Percentiles rank a stretch among this genome's conserved stretches.
Evolutionary conservation across 495 filamentous ascomycete species (phyloP).

Genomic region (Aspergillus mulundensis): DNA sequence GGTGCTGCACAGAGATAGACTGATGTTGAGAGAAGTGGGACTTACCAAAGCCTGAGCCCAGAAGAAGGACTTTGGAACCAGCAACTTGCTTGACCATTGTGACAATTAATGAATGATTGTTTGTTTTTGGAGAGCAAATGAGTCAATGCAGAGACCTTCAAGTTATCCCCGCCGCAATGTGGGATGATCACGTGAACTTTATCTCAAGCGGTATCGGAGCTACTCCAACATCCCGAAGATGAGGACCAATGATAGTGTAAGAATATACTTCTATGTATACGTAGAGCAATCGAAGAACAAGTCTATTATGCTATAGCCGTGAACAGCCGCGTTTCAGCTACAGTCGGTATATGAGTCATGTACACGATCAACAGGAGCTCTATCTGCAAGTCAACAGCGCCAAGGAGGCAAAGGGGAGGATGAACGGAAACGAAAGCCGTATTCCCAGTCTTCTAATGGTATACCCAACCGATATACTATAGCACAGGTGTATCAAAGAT

Average conservation of each 20-base stretch:
- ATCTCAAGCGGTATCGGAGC: conserved; percentile 17
- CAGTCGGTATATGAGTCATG: neutral
- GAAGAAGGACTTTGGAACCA: conserved; percentile 61
- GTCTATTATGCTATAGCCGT: neutral
- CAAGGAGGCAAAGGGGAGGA: neutral
- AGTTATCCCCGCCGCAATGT: conserved; percentile 9
- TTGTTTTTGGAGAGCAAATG: conserved; percentile 11
- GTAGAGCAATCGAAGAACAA: neutral
- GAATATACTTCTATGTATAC: too few species aligned
- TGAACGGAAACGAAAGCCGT: conserved; percentile 1
- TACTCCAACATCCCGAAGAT: neutral
- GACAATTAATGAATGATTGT: conserved; percentile 18
- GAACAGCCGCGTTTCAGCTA: neutral
- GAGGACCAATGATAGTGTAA: neutral
- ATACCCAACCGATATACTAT: neutral
- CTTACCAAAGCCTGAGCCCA: conserved; percentile 69
- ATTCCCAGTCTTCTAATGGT: conserved; percentile 12
- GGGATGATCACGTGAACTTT: conserved; percentile 20
- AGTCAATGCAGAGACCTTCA: neutral
- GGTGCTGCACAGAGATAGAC: conserved; percentile 20
- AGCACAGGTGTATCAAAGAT: conserved; percentile 11
- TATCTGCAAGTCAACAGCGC: neutral
- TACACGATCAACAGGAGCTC: conserved; percentile 2
- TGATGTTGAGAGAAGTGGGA: neutral
- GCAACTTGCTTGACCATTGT: conserved; percentile 31